These are phyloP conservation scores for Bacterosira constricta DNA, from an alignment of 108 stramenopile genomes.

Conservation along the genomic window DNA sequence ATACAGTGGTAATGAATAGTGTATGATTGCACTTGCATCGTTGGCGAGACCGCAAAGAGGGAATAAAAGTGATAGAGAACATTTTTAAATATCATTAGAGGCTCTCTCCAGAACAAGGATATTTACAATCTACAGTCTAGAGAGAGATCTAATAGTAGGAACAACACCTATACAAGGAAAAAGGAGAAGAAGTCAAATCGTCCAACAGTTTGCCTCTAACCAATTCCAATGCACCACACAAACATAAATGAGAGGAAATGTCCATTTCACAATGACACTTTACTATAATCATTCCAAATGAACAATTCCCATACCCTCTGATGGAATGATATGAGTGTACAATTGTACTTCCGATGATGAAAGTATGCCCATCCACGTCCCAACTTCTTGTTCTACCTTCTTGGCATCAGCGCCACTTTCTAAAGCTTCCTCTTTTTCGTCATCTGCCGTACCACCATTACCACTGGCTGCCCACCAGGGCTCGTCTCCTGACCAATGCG, in stretches of 20 bases:
- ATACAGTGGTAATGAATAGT: too few relatives aligned
- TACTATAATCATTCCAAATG: conserved; percentile 46
- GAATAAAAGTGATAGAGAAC: too few relatives aligned
- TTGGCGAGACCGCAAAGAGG: not conserved
- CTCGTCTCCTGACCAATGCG: conserved; percentile 34
- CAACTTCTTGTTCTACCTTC: conserved; percentile 35
- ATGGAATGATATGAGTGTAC: conserved; percentile 66
- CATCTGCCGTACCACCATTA: conserved; percentile 12
- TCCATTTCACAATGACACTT: not conserved
- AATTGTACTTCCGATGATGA: conserved; percentile 55
- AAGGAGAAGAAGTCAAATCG: not conserved
- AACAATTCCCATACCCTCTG: conserved; percentile 57
- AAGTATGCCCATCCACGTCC: conserved; percentile 73
- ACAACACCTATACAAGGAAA: too few relatives aligned
- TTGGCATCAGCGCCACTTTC: conserved; percentile 13
- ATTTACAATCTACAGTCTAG: too few relatives aligned
- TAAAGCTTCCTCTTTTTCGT: conserved; percentile 7
- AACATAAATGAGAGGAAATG: too few relatives aligned
- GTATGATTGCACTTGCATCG: not conserved
- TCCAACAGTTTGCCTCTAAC: conserved; percentile 7
- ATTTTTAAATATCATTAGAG: too few relatives aligned
- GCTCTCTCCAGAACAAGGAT: too few relatives aligned
- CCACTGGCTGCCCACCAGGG: conserved; percentile 44
- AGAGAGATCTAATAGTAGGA: too few relatives aligned
- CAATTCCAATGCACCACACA: not conserved